A percentile compares a stretch with the other conserved stretches of the same genome.
Conservation (phyloP, 129 eudicot species). For the Erigeron canadensis region DNA sequence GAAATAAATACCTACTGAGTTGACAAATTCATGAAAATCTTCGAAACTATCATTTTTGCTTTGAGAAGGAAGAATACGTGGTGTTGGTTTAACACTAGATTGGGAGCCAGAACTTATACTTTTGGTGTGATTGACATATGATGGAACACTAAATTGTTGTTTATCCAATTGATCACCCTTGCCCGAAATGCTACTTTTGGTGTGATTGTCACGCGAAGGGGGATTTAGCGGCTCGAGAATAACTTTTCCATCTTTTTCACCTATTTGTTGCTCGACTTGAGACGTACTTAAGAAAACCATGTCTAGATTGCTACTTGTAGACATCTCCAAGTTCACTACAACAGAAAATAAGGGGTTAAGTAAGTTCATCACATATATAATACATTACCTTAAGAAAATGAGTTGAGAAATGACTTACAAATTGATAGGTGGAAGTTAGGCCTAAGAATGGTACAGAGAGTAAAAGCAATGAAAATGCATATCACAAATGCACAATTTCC, state of each 20-base stretch:
- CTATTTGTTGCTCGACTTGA: slow-evolving; percentile 2
- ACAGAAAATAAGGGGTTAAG: not conserved
- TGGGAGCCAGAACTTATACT: not conserved
- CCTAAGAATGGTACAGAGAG: slow-evolving; percentile 39
- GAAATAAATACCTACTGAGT: slow-evolving; percentile 11
- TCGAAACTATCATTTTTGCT: slow-evolving; percentile 5
- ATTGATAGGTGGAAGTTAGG: slow-evolving; percentile 36
- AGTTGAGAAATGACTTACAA: slow-evolving; percentile 31
- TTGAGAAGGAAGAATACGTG: not conserved
- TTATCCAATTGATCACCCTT: not conserved
- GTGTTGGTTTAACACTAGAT: not conserved
- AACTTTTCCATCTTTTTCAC: not conserved
- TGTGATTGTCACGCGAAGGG: not conserved
- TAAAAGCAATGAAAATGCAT: slow-evolving; percentile 39
- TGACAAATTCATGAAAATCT: slow-evolving; percentile 5
- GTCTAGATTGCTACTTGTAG: slow-evolving; percentile 16
- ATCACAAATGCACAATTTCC: slow-evolving; percentile 41
- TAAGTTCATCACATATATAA: not conserved
- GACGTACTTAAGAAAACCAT: not conserved
- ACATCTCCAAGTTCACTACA: slow-evolving; percentile 22
- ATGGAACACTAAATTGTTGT: not conserved
- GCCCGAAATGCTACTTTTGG: not conserved
- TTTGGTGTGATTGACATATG: not conserved
- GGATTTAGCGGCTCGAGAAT: slow-evolving; percentile 3
- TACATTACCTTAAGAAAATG: not conserved